Conservation (phyloP, 768 basidiomycete genomes). For the Mycena amicta region DNA sequence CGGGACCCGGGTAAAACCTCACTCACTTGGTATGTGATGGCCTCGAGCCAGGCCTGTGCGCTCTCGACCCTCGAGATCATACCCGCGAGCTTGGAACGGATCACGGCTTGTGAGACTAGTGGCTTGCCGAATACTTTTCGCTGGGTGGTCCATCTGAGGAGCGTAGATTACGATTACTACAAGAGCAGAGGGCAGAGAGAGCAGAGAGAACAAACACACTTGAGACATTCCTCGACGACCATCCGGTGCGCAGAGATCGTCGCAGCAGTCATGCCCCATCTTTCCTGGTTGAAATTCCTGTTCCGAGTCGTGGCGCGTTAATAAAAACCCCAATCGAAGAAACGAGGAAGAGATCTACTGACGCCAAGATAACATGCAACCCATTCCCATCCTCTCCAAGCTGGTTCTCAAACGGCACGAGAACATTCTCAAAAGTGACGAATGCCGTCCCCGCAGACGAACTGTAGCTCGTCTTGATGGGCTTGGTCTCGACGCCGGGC, state of each 20-base stretch:
- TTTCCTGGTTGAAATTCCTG: constrained; percentile 73
- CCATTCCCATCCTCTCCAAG: constrained; percentile 50
- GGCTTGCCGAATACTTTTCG: constrained; percentile 81
- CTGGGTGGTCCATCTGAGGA: constrained; percentile 80
- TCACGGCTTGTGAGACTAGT: constrained; percentile 67
- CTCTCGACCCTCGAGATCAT: constrained; percentile 85
- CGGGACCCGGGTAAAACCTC: constrained; percentile 67
- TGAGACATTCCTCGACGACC: constrained; percentile 77
- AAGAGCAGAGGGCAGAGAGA: background rate
- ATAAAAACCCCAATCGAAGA: too few relatives aligned
- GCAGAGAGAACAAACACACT: too few relatives aligned
- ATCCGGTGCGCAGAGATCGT: constrained; percentile 60
- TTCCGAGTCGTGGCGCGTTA: constrained; percentile 57
- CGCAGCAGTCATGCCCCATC: constrained; percentile 71
- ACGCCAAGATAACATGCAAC: constrained; percentile 36
- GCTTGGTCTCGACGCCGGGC: constrained; percentile 70
- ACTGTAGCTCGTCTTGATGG: constrained; percentile 88
- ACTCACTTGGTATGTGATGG: constrained; percentile 51
- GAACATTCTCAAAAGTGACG: constrained; percentile 81
- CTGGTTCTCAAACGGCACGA: constrained; percentile 85
- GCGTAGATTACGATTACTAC: background rate
- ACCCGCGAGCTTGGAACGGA: constrained; percentile 70
- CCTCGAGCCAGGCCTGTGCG: constrained; percentile 61
- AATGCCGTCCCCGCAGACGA: constrained; percentile 64
- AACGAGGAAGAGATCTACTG: constrained; percentile 29